Evolutionary conservation across 2,329 filamentous ascomycete genomes (phyloP).

Genomic region (Colletotrichum musae): DNA sequence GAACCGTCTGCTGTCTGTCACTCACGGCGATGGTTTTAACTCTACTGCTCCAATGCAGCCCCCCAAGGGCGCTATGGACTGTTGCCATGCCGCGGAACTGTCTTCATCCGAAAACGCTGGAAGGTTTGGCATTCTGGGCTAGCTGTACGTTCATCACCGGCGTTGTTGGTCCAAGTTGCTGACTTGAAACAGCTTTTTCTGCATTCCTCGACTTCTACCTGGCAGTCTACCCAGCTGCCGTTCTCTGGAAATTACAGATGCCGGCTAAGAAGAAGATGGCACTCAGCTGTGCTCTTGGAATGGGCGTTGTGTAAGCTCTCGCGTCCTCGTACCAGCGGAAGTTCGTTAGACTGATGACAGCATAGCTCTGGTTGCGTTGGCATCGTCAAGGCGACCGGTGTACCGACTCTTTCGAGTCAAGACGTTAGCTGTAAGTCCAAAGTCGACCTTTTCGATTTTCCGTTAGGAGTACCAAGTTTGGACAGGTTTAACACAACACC

Average conservation of each 20-base stretch:
- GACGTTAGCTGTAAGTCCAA: slow-evolving; percentile 3
- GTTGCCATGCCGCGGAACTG: slow-evolving; percentile 10
- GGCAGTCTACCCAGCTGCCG: slow-evolving; percentile 44
- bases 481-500: neutral
- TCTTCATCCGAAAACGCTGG: neutral
- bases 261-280: slow-evolving; percentile 45
- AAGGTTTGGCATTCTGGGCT: neutral
- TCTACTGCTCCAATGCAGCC: slow-evolving; percentile 45
- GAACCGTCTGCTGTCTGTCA: slow-evolving; percentile 36
- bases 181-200: slow-evolving; percentile 39
- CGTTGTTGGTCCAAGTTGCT: neutral
- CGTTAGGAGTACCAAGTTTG: accelerated
- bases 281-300: slow-evolving; percentile 45
- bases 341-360: neutral
- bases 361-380: slow-evolving; percentile 1
- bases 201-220: slow-evolving; percentile 47
- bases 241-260: slow-evolving; percentile 44
- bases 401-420: neutral
- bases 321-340: too few relatives aligned
- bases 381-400: neutral
- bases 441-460: too few relatives aligned
- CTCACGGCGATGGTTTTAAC: slow-evolving; percentile 43
- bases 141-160: neutral
- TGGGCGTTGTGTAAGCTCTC: slow-evolving; percentile 46
- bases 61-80: slow-evolving; percentile 44